Evolutionary conservation across 2,329 filamentous ascomycete species (phyloP).

Genomic region (Pseudocercospora ulei): DNA sequence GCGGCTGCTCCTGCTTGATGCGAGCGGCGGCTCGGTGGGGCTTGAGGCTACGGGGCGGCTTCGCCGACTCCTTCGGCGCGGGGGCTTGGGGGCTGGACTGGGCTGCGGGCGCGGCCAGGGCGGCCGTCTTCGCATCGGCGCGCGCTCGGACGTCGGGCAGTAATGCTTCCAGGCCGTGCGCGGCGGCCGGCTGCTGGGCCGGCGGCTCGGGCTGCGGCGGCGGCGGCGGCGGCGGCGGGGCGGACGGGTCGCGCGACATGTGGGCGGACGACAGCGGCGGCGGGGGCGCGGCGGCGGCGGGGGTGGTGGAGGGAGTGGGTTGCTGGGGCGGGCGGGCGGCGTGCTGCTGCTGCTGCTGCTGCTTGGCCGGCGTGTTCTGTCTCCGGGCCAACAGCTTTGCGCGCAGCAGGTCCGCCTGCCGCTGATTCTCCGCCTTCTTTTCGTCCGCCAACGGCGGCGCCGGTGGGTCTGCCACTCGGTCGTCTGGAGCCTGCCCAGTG

Average conservation of each 20-base stretch:
- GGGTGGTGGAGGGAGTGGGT: conserved; percentile 9
- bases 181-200: background rate
- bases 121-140: conserved; percentile 22
- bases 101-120: conserved; percentile 4
- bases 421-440: conserved; percentile 26
- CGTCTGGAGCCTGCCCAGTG: conserved; percentile 12
- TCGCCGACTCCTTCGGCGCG: background rate
- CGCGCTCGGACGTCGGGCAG: conserved; percentile 27
- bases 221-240: background rate
- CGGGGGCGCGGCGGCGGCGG: background rate
- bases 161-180: conserved; percentile 19
- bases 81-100: background rate
- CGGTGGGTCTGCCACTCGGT: background rate
- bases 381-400: conserved; percentile 27
- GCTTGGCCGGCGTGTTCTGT: conserved; percentile 22
- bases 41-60: background rate
- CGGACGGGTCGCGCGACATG: conserved; percentile 4
- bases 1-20: conserved; percentile 10
- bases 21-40: background rate
- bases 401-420: conserved; percentile 31
- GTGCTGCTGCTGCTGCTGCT: background rate
- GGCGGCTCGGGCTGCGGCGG: background rate
- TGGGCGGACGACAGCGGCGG: conserved; percentile 1
- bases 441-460: conserved; percentile 8
- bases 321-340: too few relatives aligned